phyloP scores from a whole-genome alignment of 2,329 filamentous ascomycete genomes.

The Neoarthrinium moseri region DNA sequence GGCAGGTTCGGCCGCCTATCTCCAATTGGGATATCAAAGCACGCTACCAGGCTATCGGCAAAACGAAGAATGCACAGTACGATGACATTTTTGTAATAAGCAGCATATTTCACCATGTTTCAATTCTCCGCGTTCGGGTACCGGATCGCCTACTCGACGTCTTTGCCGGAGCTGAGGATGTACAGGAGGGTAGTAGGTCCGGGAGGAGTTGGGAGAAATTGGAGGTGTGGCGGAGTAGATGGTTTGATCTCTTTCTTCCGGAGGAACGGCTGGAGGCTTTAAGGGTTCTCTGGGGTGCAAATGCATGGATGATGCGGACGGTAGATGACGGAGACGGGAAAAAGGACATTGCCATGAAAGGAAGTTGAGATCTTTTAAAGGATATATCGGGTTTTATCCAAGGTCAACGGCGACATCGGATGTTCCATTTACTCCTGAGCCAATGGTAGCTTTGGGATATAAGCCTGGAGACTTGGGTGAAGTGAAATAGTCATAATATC shows the following conservation, averaged over 20 bases:
- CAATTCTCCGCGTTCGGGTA: slow-evolving; percentile 57
- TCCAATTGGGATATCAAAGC: slow-evolving; percentile 61
- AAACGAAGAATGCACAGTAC: slow-evolving; percentile 41
- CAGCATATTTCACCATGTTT: slow-evolving; percentile 61
- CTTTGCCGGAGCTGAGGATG: slow-evolving; percentile 45
- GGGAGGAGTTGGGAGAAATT: slow-evolving; percentile 49
- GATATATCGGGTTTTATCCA: no score
- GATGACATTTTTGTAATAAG: slow-evolving; percentile 64
- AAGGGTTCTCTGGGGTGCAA: slow-evolving; percentile 57
- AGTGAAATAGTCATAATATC: no score
- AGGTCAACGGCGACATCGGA: no score
- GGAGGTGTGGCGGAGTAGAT: slow-evolving; percentile 55
- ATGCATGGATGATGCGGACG: slow-evolving; percentile 59
- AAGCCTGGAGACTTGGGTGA: no score
- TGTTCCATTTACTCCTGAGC: no score
- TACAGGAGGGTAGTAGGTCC: background rate
- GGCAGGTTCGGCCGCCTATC: slow-evolving; percentile 58
- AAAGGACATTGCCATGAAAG: slow-evolving; percentile 4
- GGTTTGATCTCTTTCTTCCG: slow-evolving; percentile 59
- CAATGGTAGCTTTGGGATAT: no score
- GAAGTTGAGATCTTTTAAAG: no score
- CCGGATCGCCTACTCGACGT: slow-evolving; percentile 51
- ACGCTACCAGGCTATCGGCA: slow-evolving; percentile 57
- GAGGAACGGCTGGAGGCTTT: slow-evolving; percentile 57
- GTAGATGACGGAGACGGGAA: slow-evolving; percentile 21